phyloP scores from a whole-genome alignment of 345 rosid genomes.

The Eucalyptus polybractea region DNA sequence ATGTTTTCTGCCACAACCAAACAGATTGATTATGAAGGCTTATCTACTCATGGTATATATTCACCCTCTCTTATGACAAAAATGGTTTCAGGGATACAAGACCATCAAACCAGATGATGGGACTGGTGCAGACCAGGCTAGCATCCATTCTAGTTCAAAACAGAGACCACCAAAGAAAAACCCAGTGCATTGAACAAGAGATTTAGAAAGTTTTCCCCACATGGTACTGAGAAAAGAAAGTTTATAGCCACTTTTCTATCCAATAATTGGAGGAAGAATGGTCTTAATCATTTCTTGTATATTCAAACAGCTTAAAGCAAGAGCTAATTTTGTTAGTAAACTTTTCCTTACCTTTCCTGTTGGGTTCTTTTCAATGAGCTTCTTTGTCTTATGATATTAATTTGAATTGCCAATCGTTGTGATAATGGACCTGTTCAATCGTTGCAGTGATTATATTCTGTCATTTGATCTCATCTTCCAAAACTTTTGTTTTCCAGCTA shows the following conservation, averaged over 20 bases:
- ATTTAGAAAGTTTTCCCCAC: background rate
- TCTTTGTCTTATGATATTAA: background rate
- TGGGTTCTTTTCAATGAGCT: background rate
- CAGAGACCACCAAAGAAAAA: background rate
- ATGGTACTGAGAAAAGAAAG: background rate
- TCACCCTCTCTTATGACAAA: background rate
- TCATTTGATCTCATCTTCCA: background rate
- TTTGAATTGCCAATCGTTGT: background rate
- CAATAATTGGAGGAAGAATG: background rate
- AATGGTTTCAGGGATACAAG: background rate
- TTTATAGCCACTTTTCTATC: background rate
- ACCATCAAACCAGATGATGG: background rate
- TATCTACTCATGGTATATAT: background rate
- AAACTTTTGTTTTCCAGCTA: background rate
- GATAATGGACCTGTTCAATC: background rate
- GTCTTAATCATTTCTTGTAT: background rate
- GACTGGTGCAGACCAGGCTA: background rate
- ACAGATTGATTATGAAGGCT: background rate
- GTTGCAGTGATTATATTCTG: background rate
- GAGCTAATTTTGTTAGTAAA: background rate
- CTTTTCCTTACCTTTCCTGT: background rate
- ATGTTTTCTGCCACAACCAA: conserved; percentile 49
- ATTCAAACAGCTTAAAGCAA: background rate
- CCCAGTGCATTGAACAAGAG: background rate
- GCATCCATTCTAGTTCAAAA: background rate